Conservation (phyloP, 192 early-diverging fungal species). For the Coemansia sp. region DNA sequence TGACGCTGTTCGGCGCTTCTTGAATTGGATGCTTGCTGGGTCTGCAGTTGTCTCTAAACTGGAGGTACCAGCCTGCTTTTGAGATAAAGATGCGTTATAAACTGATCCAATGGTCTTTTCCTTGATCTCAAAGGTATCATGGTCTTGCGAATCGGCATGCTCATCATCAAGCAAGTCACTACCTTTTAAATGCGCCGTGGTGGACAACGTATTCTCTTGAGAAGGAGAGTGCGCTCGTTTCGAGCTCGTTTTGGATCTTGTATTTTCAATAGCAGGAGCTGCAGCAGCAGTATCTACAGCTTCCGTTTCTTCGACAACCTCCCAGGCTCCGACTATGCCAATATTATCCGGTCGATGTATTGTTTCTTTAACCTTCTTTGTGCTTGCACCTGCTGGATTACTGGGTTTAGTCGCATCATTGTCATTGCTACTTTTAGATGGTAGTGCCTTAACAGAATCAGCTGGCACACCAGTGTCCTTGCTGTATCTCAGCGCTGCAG, state of each 20-base stretch:
- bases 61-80: not conserved
- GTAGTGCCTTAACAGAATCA: not conserved
- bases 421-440: not conserved
- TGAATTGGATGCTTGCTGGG: conserved; percentile 17
- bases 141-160: conserved; percentile 2
- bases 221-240: too few species aligned
- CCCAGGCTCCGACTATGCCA: conserved; percentile 43
- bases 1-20: conserved; percentile 31
- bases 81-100: not conserved
- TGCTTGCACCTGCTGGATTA: not conserved
- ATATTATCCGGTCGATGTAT: conserved; percentile 15
- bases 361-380: not conserved
- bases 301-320: conserved; percentile 32
- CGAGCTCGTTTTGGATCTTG: too few species aligned
- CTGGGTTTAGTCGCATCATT: not conserved
- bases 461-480: conserved; percentile 14
- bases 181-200: conserved; percentile 8
- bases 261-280: too few species aligned
- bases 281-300: too few species aligned
- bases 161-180: conserved; percentile 33
- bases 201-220: too few species aligned
- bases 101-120: conserved; percentile 24
- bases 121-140: conserved; percentile 28
- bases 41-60: not conserved
- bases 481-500: conserved; percentile 25